Evolutionary conservation across 331 rosid genomes (phyloP), one percentile per base, ranked within the genome.

Genomic region (Telfairia occidentalis): DNA sequence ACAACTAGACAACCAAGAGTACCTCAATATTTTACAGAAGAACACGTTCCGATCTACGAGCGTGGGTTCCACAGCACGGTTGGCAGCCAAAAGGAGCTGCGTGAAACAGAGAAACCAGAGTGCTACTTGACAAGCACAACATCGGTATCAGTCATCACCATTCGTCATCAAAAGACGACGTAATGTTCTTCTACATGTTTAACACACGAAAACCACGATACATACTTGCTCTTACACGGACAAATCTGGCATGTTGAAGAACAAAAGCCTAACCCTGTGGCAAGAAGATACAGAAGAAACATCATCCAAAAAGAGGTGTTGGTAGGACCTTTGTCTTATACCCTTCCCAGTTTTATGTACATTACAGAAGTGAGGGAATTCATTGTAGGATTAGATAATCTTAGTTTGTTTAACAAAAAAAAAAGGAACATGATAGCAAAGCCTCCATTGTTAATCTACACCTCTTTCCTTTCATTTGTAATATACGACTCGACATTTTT

Each of bases 21-120:
- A 64, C 52, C 74, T 84, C 2, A 76, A 84, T 32, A 50, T 86
- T 83, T 81, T 89, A 54, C 84, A 84, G 52, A 97, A 84, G 80
- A 81, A 59, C 23, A 87, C 96, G 0, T 29, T 88, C 81, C 81
- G 81, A 60, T 79, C 85, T 3, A 84, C 86, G 0, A 78, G 86
- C 0, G 90, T 92, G 0, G 99, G 99, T 38, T 78, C 87, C 53
- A 88, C 97, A 5, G 99, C 96, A 21, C 99, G 99, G 42, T 13
- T 86, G 18, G 99, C 83, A 0, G 97, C 99, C 15, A 84, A 74
- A 86, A 28, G 85, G 74, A 78, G 78, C 75, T 13, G 77, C 43
- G 0, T n/a, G 2, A 85, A 76, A 75, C 82, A 77, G 45, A 74
- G 59, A 46, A 57, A 37, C 28, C 11, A 29, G 10, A 75, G 26